Evolutionary conservation across 2,329 filamentous ascomycete genomes (phyloP), one percentile per base, ranked within the genome.

Genomic region (Aspergillus melleus): DNA sequence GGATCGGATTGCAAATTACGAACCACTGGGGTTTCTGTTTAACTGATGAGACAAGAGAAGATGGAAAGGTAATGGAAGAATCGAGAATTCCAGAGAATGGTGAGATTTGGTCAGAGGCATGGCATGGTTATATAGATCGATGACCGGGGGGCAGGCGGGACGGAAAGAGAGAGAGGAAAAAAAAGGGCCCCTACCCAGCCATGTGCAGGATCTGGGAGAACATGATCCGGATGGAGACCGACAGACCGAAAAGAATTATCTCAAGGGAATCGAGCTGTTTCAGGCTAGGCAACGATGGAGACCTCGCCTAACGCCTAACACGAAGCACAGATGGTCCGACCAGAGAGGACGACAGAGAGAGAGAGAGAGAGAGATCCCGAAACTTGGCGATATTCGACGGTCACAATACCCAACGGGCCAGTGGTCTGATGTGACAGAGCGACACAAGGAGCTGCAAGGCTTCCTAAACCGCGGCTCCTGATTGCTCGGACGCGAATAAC

Each of bases 111-210:
- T n/a, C 11, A 47, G 63, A 58, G 64, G 56, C 39, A 59, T 64
- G 56, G 59, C 59, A 63, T 50, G 55, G 58, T 65, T 60, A 60
- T 66, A 66, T 66, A 66, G 61, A 58, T 55, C 49, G 49, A 55
- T 42, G 54, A 47, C 44, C 22, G 32, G 32, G 32, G 32, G 11
- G 16, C 36, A 42, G 36, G 36, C 26, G 26, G 26, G 26, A 29
- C 26, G 26, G 26, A 29, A 29, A 29, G 26, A 36, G 32, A 50
- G 36, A 50, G 24, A 24, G 5, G 6, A 24, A 24, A 24, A 24
- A 42, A 12, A 36, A 55, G 42, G 42, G 16, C 42, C n/a, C 52
- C n/a, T 39, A 26, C 50, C 32, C 50, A 44, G 44, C 44, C 22
- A 47, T 47, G 44, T 47, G 44, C 22, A 19, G 52, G 52, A 54